Percentiles rank a stretch among this genome's conserved stretches.
Evolutionary conservation across 2,329 filamentous ascomycete genomes (phyloP).

Genomic region (Apiospora kogelbergensis): DNA sequence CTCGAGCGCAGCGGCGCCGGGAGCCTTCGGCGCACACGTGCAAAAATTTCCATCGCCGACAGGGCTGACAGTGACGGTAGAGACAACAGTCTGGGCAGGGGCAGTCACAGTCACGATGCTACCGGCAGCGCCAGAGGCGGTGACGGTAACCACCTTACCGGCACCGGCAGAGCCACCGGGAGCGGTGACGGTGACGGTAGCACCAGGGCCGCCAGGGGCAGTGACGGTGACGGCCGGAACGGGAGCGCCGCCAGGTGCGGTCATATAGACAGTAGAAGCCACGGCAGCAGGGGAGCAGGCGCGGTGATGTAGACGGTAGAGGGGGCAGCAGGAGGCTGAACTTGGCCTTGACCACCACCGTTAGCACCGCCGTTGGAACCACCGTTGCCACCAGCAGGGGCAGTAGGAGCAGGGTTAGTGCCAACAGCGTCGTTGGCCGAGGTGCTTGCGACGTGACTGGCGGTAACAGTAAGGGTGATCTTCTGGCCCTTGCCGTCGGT

Average conservation of each 20-base stretch:
- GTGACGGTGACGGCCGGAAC: background rate
- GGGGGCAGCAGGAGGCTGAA: background rate
- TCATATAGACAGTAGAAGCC: constrained; percentile 11
- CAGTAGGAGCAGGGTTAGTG: background rate
- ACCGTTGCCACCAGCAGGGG: background rate
- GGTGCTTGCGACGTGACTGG: background rate
- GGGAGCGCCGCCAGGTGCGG: constrained; percentile 6
- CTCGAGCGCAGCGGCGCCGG: background rate
- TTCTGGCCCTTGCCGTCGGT: background rate
- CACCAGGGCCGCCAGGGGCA: background rate
- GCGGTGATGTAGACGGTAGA: constrained; percentile 1
- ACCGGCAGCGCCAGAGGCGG: background rate
- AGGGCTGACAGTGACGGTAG: background rate
- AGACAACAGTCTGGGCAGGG: background rate
- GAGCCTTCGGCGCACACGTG: background rate
- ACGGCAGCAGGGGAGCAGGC: background rate
- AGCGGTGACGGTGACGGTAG: constrained; percentile 2
- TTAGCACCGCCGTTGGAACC: background rate
- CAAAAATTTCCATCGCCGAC: background rate
- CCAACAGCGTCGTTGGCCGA: background rate
- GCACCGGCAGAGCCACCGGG: background rate
- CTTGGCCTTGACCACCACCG: background rate
- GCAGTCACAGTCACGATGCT: background rate
- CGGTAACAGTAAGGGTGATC: constrained; percentile 8
- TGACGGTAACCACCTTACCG: background rate